Percentiles rank a stretch among this genome's conserved stretches.
Conservation (phyloP, 495 filamentous ascomycete genomes). For the Alectoria sarmentosa region DNA sequence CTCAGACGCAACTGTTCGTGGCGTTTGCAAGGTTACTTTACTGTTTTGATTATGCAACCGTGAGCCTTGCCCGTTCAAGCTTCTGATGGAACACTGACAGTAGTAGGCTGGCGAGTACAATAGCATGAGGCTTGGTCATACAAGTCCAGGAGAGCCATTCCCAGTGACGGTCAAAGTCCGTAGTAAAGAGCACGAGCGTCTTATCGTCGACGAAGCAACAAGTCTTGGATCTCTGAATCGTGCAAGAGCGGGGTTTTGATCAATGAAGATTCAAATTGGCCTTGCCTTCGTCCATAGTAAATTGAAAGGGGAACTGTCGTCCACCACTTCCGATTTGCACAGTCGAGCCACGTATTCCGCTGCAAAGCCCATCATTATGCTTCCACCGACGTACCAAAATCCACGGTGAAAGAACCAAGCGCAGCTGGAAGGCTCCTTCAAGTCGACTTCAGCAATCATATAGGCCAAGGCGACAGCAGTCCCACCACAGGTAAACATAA, state of each 20-base stretch:
- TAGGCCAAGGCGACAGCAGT: slow-evolving; percentile 27
- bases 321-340: neutral
- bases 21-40: slow-evolving; percentile 37
- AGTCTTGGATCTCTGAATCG: neutral
- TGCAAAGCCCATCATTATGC: slow-evolving; percentile 22
- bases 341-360: slow-evolving; percentile 26
- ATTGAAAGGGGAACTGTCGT: too few species aligned
- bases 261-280: too few species aligned
- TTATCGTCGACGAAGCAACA: neutral
- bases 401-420: slow-evolving; percentile 38
- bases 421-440: slow-evolving; percentile 33
- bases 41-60: slow-evolving; percentile 38
- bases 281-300: too few species aligned
- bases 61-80: slow-evolving; percentile 3
- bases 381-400: slow-evolving; percentile 32
- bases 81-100: too few species aligned
- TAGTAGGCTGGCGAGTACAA: neutral
- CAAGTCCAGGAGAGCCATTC: neutral
- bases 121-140: neutral
- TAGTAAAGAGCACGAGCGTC: neutral
- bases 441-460: slow-evolving; percentile 36
- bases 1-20: slow-evolving; percentile 38
- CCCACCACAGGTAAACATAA: slow-evolving; percentile 28
- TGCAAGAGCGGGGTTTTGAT: too few species aligned
- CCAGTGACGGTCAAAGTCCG: neutral